These are phyloP conservation scores for Acorus gramineus DNA, from an alignment of 106 monocot genomes.

Conservation along the genomic window DNA sequence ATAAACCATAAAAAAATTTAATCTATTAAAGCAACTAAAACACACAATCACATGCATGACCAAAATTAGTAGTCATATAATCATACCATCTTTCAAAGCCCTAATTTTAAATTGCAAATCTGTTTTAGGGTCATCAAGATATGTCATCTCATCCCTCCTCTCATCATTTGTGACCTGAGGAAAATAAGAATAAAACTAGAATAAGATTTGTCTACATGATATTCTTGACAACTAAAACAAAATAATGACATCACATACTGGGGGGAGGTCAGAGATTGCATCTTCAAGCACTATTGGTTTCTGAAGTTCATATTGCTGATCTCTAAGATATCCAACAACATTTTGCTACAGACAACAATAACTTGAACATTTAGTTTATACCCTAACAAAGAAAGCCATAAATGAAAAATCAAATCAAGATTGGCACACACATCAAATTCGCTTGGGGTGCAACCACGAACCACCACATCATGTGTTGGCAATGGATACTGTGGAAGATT, in stretches of 20 bases:
- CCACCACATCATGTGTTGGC: constrained; percentile 61
- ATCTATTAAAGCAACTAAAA: no score
- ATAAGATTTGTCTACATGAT: background rate
- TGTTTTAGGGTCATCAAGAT: constrained; percentile 24
- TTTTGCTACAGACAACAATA: constrained; percentile 22
- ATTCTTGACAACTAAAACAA: background rate
- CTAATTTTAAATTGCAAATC: constrained; percentile 48
- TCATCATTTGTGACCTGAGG: constrained; percentile 45
- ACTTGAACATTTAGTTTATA: background rate
- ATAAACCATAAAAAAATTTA: no score
- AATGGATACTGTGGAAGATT: constrained; percentile 59
- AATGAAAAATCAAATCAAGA: background rate
- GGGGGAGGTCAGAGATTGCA: constrained; percentile 65
- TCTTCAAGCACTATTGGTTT: constrained; percentile 43
- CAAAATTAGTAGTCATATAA: no score
- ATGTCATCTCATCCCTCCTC: constrained; percentile 41
- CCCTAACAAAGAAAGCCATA: no score
- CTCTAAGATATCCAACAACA: constrained; percentile 55
- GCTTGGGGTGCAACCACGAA: constrained; percentile 37
- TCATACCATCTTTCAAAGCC: constrained; percentile 15
- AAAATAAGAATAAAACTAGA: background rate
- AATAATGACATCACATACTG: constrained; percentile 4
- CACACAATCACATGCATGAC: no score
- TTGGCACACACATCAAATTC: constrained; percentile 46
- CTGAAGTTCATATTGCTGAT: constrained; percentile 21